phyloP scores from a whole-genome alignment of 495 filamentous ascomycete genomes.

The Pseudevernia furfuracea region DNA sequence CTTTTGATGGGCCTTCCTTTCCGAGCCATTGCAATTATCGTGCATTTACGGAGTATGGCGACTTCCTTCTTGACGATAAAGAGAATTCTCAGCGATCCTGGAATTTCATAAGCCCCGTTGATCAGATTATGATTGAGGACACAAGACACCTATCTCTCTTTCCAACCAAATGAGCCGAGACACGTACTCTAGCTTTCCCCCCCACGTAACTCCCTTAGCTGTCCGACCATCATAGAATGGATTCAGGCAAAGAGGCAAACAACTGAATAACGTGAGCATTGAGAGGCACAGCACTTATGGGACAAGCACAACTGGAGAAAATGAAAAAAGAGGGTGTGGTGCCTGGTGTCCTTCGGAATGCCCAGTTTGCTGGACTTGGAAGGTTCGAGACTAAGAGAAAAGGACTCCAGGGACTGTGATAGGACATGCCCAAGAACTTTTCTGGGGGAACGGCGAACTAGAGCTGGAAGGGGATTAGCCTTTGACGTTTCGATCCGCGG shows the following conservation, averaged over 20 bases:
- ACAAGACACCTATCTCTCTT: background rate
- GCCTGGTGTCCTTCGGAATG: background rate
- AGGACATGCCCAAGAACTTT: background rate
- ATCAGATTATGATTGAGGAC: background rate
- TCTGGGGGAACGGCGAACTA: conserved; percentile 1
- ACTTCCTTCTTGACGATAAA: background rate
- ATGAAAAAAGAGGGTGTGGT: background rate
- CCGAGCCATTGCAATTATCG: conserved; percentile 16
- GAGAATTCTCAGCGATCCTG: conserved; percentile 11
- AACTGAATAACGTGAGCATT: background rate
- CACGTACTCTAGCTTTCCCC: conserved; percentile 1
- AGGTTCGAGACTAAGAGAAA: conserved; percentile 11
- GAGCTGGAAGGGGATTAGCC: conserved; percentile 7
- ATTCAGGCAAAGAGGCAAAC: conserved; percentile 9
- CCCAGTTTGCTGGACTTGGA: background rate
- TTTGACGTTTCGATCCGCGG: conserved; percentile 13
- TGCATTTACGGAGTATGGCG: conserved; percentile 5
- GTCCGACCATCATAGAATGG: background rate
- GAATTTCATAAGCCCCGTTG: background rate
- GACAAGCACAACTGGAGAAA: background rate
- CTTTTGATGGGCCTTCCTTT: conserved; percentile 14
- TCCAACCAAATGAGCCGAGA: conserved; percentile 11
- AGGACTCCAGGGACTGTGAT: no score
- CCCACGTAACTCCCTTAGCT: background rate
- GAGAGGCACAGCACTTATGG: conserved; percentile 17